These are phyloP conservation scores for Coprinellus micaceus DNA, from an alignment of 768 basidiomycete genomes.

Conservation along the genomic window DNA sequence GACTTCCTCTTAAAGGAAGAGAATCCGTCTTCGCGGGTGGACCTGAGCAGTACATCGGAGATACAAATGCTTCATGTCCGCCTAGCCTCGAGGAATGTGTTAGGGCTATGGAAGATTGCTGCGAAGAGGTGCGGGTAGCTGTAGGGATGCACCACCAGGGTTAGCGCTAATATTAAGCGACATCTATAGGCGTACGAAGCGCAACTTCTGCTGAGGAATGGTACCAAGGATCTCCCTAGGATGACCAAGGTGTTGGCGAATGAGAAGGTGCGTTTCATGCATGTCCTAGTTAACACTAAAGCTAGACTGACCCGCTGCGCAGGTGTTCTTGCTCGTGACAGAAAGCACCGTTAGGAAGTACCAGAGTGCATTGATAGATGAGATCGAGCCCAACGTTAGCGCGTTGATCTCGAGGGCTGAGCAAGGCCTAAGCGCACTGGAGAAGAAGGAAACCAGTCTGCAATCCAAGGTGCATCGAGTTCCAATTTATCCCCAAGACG, in stretches of 20 bases:
- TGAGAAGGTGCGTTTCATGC: conserved; percentile 48
- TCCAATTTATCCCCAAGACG: background rate
- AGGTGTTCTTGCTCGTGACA: conserved; percentile 75
- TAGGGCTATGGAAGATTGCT: conserved; percentile 74
- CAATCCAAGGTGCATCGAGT: conserved; percentile 53
- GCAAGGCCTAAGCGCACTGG: conserved; percentile 56
- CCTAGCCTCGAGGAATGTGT: conserved; percentile 75
- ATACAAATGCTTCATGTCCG: conserved; percentile 62
- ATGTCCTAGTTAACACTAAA: background rate
- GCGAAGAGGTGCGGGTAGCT: conserved; percentile 55
- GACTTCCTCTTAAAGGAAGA: conserved; percentile 51
- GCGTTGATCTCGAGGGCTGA: conserved; percentile 72
- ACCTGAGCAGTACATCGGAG: conserved; percentile 60
- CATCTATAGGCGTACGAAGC: conserved; percentile 57
- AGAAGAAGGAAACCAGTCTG: conserved; percentile 58
- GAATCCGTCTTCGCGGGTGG: conserved; percentile 73
- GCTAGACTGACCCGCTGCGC: background rate
- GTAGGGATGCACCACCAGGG: no score
- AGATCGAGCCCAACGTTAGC: conserved; percentile 76
- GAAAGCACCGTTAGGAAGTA: conserved; percentile 71
- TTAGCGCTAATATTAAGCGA: background rate
- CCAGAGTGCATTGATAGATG: conserved; percentile 71
- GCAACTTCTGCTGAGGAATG: conserved; percentile 63
- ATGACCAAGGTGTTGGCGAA: conserved; percentile 66
- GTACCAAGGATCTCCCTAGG: conserved; percentile 67